These are phyloP conservation scores for Termitomyces sp. DNA, from an alignment of 768 basidiomycete species.

Conservation along the genomic window DNA sequence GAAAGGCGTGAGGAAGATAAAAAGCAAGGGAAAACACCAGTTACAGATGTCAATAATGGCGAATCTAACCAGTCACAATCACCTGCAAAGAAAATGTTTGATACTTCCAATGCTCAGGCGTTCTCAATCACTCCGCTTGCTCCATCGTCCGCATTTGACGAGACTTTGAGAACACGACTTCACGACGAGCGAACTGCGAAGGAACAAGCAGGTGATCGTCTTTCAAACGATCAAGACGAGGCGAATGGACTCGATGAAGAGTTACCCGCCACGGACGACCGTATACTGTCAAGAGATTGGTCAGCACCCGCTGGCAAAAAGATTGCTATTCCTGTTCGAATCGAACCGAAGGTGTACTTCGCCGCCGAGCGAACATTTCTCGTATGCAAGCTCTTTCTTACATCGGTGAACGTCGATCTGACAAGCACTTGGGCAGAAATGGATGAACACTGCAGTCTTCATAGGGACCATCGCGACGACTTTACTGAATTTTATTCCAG, in stretches of 20 bases:
- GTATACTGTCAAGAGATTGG: conserved; percentile 62
- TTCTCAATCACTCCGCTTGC: conserved; percentile 85
- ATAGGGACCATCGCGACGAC: conserved; percentile 88
- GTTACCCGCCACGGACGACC: conserved; percentile 33
- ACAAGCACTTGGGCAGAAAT: conserved; percentile 50
- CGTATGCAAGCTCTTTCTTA: conserved; percentile 41
- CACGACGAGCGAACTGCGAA: conserved; percentile 25
- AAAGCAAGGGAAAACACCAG: conserved; percentile 14
- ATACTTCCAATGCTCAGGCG: conserved; percentile 19
- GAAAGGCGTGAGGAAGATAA: conserved; percentile 28
- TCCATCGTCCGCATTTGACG: conserved; percentile 77
- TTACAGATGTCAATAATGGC: neutral
- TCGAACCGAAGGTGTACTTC: conserved; percentile 98
- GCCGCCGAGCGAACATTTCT: conserved; percentile 93
- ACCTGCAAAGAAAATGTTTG: conserved; percentile 25
- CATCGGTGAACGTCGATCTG: neutral
- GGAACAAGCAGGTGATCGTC: conserved; percentile 20
- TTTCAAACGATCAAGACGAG: conserved; percentile 33
- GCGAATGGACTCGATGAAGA: conserved; percentile 21
- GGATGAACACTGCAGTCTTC: conserved; percentile 84
- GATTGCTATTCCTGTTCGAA: conserved; percentile 90
- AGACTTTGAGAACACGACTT: conserved; percentile 70
- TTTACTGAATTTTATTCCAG: conserved; percentile 77
- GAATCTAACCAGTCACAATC: conserved; percentile 9
- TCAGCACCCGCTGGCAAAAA: conserved; percentile 80